Evolutionary conservation across 805 yeast genomes (phyloP), one percentile per base, ranked within the genome.

Genomic region (Yamadazyma takamatsuzukensis): DNA sequence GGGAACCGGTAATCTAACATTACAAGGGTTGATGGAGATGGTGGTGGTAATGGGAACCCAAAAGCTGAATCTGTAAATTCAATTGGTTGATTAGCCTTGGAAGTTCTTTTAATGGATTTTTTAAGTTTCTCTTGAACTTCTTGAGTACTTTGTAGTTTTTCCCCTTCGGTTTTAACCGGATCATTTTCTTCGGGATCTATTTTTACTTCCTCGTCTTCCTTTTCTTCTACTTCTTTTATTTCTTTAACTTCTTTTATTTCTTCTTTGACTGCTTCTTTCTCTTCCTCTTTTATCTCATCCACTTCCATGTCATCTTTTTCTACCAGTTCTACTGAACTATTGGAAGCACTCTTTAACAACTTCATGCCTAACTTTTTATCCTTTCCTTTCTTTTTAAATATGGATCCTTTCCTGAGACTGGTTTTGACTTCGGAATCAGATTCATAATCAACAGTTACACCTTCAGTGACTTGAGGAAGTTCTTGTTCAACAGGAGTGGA

Each of bases 1-100:
- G 97, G 97, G 56, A 85, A 83, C 42, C 98, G 68, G 48, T 82
- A 80, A 52, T 83, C 90, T 37, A 83, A 65, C 95, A 84, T 84
- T 13, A 83, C 73, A 23, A 84, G 64, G 0, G 93, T 84, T 1
- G 90, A 80, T 18, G 71, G 72, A 0, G 90, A 80, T 12, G 86
- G 74, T 22, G 88, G 87, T 1, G 95, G 95, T 34, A 84, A 60
- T 5, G 95, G 94, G 58, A 84, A 84, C 3, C 95, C 95, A 61
- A 84, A 83, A 2, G 94, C 90, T 17, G 90, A 81, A 44, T 83
- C 94, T 3, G 85, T 64, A 43, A 67, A 67, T 39, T 64, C 68
- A 18, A 66, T 64, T 0, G 73, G 73, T 43, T 67, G 72, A 38
- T 67, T 67, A 11, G 73, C 68, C 29, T 47, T 51, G 4, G 71